Percentiles rank a stretch among this genome's conserved stretches.
phyloP scores from a whole-genome alignment of 768 basidiomycete genomes.

The Sutorius australiensis region DNA sequence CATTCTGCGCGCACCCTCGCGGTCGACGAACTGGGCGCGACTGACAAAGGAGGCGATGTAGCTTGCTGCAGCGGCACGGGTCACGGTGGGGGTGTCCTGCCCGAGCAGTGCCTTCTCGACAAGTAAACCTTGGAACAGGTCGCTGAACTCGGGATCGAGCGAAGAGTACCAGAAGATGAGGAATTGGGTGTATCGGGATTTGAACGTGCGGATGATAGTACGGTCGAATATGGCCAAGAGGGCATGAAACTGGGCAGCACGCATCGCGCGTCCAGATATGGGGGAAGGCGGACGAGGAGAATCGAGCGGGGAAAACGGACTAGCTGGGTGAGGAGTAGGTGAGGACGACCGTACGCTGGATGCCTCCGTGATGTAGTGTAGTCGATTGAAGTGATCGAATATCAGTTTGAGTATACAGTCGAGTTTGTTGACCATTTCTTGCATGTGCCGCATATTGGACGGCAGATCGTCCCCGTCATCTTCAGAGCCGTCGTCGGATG shows the following conservation, averaged over 20 bases:
- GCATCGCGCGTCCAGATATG: conserved; percentile 37
- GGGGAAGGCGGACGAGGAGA: conserved; percentile 25
- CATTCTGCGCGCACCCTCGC: conserved; percentile 67
- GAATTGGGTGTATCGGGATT: conserved; percentile 96
- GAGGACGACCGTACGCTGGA: conserved; percentile 14
- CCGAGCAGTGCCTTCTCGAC: conserved; percentile 82
- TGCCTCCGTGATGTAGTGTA: conserved; percentile 31
- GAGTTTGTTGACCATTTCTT: conserved; percentile 87
- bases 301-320: conserved; percentile 18
- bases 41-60: conserved; percentile 93
- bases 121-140: conserved; percentile 93
- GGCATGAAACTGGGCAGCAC: conserved; percentile 71
- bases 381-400: conserved; percentile 77
- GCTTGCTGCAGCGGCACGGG: conserved; percentile 86
- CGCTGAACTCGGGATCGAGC: conserved; percentile 81
- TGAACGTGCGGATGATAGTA: conserved; percentile 91
- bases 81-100: conserved; percentile 58
- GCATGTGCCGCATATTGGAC: conserved; percentile 63
- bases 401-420: conserved; percentile 83
- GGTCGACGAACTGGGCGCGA: conserved; percentile 81
- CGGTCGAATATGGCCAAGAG: conserved; percentile 93
- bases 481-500: conserved; percentile 62
- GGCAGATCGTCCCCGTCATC: conserved; percentile 36
- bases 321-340: background rate
- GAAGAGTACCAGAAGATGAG: conserved; percentile 95